Base-by-base conservation (phyloP, 169 alveolate genomes). In the Plasmodium gonderi region DNA sequence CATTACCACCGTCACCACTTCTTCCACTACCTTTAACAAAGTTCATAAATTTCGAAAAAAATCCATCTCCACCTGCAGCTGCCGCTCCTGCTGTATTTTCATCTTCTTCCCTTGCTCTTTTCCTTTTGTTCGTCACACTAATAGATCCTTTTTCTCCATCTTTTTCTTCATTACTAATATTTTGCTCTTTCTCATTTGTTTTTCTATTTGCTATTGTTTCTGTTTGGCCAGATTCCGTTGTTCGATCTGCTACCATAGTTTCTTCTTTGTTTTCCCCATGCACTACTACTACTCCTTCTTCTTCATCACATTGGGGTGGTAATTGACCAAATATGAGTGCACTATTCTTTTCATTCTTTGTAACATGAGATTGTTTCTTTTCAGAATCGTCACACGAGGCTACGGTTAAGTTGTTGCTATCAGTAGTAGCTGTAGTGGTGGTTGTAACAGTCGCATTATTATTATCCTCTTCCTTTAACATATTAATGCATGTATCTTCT, bases 261-360 rank as follows among this genome's bases (percentile, higher is more conserved):
- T 6, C 17, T 33, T 12, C 8, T 3, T 14, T 26, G 20, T 3
- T 31, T 8, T 2, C 74, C 44, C 2, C 42, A 64, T 0, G n/a
- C n/a, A n/a, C n/a, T n/a, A n/a, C n/a, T n/a, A n/a, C n/a, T n/a
- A n/a, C 96, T 51, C 94, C 91, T 33, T 95, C 91, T 17, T 90
- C 96, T 72, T 85, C 94, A 95, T 96, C 95, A 14, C 96, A 93
- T 44, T 79, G 12, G 72, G n/a, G n/a, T n/a, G n/a, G n/a, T n/a
- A n/a, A n/a, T n/a, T n/a, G n/a, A n/a, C n/a, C n/a, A n/a, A n/a
- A n/a, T n/a, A n/a, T n/a, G n/a, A n/a, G n/a, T n/a, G n/a, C n/a
- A n/a, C n/a, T n/a, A n/a, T n/a, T n/a, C n/a, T n/a, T n/a, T n/a
- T n/a, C n/a, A n/a, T n/a, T n/a, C n/a, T n/a, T n/a, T n/a, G n/a